Evolutionary conservation across 2,329 filamentous ascomycete genomes (phyloP), one percentile per base, ranked within the genome.

Genomic region (Monilinia aucupariae): DNA sequence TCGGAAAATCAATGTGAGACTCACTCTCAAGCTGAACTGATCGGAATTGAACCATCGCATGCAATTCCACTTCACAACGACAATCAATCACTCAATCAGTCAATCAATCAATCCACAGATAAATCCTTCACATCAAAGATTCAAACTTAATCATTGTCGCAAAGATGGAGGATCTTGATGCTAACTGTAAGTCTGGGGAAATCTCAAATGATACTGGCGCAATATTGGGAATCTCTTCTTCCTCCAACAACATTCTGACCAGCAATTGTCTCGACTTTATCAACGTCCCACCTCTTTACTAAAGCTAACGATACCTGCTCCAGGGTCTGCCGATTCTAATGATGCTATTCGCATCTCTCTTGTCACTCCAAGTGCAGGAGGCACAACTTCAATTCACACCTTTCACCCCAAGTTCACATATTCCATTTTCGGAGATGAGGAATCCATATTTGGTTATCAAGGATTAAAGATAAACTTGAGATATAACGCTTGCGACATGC

Each of bases 401-500:
- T 97, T 99, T 75, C 82, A 90, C 65, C 96, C 94, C 0, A 84
- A 85, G 72, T 96, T 92, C 75, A 97, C 93, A 22, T 96, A 97
- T 75, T 80, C 91, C 1, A 89, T 99, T 67, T 97, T 97, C 70
- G 91, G 91, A 71, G 89, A 97, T n/a, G 88, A 94, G 10, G 92
- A 99, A 76, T 84, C 82, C 37, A 93, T 97, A 67, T 92, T 96
- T 70, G 93, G 93, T 45, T 96, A 97, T 79, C 87, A 91, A 74
- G 85, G 86, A 61, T 82, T 96, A 62, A 85, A 85, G 67, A 87
- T 97, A 72, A 84, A 85, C 66, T 78, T 97, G 62, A 85, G 85
- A 66, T 87, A 80, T 69, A 79, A 85, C 72, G 82, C 83, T 20
- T 82, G 80, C 74, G 89, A 97, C 74, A 85, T 97, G 78, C 86